Evolutionary conservation across 23 red algal genomes (phyloP), one percentile per base, ranked within the genome.

Genomic region (Agarophyton chilense): DNA sequence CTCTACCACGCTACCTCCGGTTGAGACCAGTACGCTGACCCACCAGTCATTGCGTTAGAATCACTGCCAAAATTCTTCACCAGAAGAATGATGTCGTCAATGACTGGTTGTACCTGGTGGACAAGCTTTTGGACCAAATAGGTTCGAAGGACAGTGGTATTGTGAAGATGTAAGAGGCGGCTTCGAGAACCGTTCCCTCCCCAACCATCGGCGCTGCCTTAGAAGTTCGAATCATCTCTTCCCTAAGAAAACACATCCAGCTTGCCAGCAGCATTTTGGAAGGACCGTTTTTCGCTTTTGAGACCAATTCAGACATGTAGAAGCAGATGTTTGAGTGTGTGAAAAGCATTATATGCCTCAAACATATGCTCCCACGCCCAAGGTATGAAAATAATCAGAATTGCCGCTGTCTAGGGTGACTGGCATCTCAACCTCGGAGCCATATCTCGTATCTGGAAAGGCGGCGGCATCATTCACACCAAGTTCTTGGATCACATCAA

Each of bases 311-410:
- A 8, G 72, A 68, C 52, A 73, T 38, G 56, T 32, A 81, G 61
- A 79, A 49, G 57, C 28, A 79, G 41, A 79, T 98, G 51, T 50
- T 94, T 36, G 72, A 45, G 89, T 52, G 61, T 98, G 4, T 64
- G 87, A 46, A 63, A 88, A 6, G 96, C 96, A 31, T 77, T 98
- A 21, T 98, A 91, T 79, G 93, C 92, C 49, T 90, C 86, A 21
- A 98, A 98, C 68, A 94, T 98, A 63, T 98, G 96, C 81, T 95
- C 92, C 26, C 95, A 98, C 55, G 96, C 96, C 17, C 96, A 98
- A 72, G 96, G 96, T 38, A 95, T 98, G 92, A 95, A 93, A 49
- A 38, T 98, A 4, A 95, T 98, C 70, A 88, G 85, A 35, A 70
- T 52, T 51, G 94, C 96, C 18, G 91, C 75, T 45, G 26, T 61